A percentile compares a stretch with the other conserved stretches of the same genome.
These are phyloP conservation scores for Barbarea vulgaris DNA, from an alignment of 345 rosid genomes.

Conservation along the genomic window DNA sequence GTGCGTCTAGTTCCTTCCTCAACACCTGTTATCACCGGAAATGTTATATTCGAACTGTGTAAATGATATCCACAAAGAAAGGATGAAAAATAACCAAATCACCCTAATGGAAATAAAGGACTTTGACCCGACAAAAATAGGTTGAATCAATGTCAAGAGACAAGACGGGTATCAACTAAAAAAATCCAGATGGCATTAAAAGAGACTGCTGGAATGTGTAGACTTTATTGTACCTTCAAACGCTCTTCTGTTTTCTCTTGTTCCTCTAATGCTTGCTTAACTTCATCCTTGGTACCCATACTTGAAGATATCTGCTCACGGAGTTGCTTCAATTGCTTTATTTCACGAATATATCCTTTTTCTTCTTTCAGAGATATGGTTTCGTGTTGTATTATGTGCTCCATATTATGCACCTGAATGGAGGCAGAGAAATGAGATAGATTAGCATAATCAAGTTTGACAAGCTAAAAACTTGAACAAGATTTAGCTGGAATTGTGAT, in stretches of 20 bases:
- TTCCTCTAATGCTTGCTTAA: slow-evolving; percentile 61
- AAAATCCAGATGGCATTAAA: slow-evolving; percentile 18
- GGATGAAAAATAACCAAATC: not conserved
- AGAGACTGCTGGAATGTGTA: not conserved
- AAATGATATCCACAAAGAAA: slow-evolving; percentile 24
- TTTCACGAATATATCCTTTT: slow-evolving; percentile 67
- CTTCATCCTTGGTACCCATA: slow-evolving; percentile 63
- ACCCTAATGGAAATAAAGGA: slow-evolving; percentile 1
- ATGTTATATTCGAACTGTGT: slow-evolving; percentile 8
- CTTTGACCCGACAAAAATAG: slow-evolving; percentile 21
- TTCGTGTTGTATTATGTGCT: slow-evolving; percentile 72
- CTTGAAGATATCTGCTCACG: slow-evolving; percentile 60
- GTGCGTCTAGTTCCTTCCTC: slow-evolving; percentile 68
- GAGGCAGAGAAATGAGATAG: slow-evolving; percentile 17
- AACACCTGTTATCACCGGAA: slow-evolving; percentile 49
- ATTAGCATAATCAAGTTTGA: slow-evolving; percentile 28
- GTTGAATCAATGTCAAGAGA: not conserved
- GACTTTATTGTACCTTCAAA: slow-evolving; percentile 59
- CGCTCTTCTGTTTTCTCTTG: slow-evolving; percentile 68
- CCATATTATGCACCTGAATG: slow-evolving; percentile 67
- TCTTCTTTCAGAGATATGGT: slow-evolving; percentile 76
- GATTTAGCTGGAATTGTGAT: slow-evolving; percentile 18
- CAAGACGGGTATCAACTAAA: slow-evolving; percentile 3
- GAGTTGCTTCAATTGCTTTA: slow-evolving; percentile 61
- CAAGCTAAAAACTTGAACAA: not conserved